Evolutionary conservation across 2,329 filamentous ascomycete species (phyloP), one percentile per base, ranked within the genome.

Genomic region (Arthroderma sp.): DNA sequence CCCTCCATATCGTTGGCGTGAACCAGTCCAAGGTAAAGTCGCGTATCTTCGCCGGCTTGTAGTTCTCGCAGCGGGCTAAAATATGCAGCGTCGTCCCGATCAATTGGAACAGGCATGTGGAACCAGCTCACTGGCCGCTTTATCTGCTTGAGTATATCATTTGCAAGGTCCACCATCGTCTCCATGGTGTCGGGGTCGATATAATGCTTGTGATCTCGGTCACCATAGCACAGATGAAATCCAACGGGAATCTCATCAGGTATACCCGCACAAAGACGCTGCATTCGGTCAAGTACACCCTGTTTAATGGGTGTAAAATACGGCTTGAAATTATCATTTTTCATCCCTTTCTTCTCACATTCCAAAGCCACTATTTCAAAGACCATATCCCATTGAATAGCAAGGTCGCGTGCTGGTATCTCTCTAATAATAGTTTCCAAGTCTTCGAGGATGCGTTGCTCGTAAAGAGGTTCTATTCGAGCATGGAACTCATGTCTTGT

Each of bases 151-250:
- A 57, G 49, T 11, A 67, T 50, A 1, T 48, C 53, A 36, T 63
- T 65, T 4, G 59, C 61, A 22, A 69, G 48, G 8, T 66, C 59
- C 4, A 69, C 63, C 29, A 65, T 32, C 1, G 61, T 29, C 0
- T 46, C 50, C 36, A 59, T 52, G 38, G 66, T 62, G 6, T 55
- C 54, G 0, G 69, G 68, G 43, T 72, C 62, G n/a, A 63, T 47
- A 48, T 66, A 70, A 51, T 70, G 68, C 41, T 55, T 53, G 51
- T 71, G 67, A 1, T 57, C 53, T 4, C 65, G 55, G 47, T 72
- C 68, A 8, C 69, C 69, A 50, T 72, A 72, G 54, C 70, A 72
- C 15, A 72, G 57, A 51, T 72, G 69, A 30, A 67, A 59, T 0
- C 66, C 69, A 44, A 71, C 38, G 34, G 67, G 59, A 1, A 70